Evolutionary conservation across 352 stramenopile species (phyloP), one percentile per base, ranked within the genome.

Genomic region (Plasmopara muralis): DNA sequence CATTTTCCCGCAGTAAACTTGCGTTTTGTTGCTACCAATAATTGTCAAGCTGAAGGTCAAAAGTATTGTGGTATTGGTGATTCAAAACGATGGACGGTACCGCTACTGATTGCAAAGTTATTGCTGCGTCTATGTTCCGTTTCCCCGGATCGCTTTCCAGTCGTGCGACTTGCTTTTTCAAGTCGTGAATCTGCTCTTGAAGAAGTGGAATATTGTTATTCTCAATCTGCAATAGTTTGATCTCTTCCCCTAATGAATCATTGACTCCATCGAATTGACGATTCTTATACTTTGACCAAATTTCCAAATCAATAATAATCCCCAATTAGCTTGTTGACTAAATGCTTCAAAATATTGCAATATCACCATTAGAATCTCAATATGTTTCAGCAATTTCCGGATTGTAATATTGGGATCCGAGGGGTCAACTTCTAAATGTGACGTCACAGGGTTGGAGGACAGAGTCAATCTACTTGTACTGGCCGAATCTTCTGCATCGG

Each of bases 141-240:
- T 29, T 29, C n/a, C 46, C 50, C 0, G 48, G 50, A 9, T 45
- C 47, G 6, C 15, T 43, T 52, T 66, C 42, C 9, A 57, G n/a
- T 2, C 14, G 16, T 10, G 53, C 38, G 9, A 83, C 43, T 20
- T 66, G 61, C 43, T 83, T 86, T 55, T 91, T 91, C 40, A 91
- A 62, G 15, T 68, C 64, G 2, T 73, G 52, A 42, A 91, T 71
- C 62, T 91, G 62, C 14, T 83, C 70, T 51, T 87, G 77, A 25
- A 92, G 60, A 39, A 92, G 81, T 3, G 82, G 80, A 33, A 92
- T 89, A 66, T 92, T 92, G 66, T 89, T 89, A 69, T 88, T 89
- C 43, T 92, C 82, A 7, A 83, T 84, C 56, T 78, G 75, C 10
- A 92, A 55, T 7, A 71, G 72, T 20, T 64, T 69, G 43, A 80